Evolutionary conservation across 805 yeast genomes (phyloP), one percentile per base, ranked within the genome.

Genomic region (Jamesozyma jinghongensis): DNA sequence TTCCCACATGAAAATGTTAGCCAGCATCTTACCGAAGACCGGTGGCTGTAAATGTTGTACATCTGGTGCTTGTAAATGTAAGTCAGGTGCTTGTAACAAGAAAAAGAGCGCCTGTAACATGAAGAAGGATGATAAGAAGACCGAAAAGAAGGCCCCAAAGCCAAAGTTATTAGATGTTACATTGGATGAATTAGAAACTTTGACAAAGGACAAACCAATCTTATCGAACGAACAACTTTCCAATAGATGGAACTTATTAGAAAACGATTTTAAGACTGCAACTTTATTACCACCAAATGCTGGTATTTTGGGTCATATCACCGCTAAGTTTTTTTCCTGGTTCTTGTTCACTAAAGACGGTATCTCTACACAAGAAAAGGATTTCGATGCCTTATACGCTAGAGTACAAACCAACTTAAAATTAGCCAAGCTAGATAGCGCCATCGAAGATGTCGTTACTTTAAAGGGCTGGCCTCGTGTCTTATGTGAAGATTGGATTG

Each of bases 221-320:
- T 69, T 88, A 48, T 77, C 94, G 12, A 78, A 75, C 47, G 74
- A 86, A 20, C 95, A 87, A 65, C 70, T 87, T 35, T 72, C 81
- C 46, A 70, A 83, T 32, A 78, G 94, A 54, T 85, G 95, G 85
- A 75, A 78, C 48, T 67, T 79, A 40, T 71, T 92, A 44, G 79
- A 74, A 18, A 92, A 94, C 13, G 95, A 90, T 65, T 75, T 92
- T 57, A 80, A 95, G 62, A 77, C 86, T 25, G 88, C 94, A 6
- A 79, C 96, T 4, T 67, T 92, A 52, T 74, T 88, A 46, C 97
- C 97, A 41, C 94, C 94, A 52, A 85, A 90, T 56, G 95, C 98
- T 19, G 98, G 98, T 56, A 74, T 92, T 40, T 74, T 90, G 52
- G 97, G 96, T 25, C 96, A 92, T 63, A 61, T 87, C 33, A 74